phyloP scores from a whole-genome alignment of 1,139 yeast genomes.

The Yamadazyma jaroonii region DNA sequence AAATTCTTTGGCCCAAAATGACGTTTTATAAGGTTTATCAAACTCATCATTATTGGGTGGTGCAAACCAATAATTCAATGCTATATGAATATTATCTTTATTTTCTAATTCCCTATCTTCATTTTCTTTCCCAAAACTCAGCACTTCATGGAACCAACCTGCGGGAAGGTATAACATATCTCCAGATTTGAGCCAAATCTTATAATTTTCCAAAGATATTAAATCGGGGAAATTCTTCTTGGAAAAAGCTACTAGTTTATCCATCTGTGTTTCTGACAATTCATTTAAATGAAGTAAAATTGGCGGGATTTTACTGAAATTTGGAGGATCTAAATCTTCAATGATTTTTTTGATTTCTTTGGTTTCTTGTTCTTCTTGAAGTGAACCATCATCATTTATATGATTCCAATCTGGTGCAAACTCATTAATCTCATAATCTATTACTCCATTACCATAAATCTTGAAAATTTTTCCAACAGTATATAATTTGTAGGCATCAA shows the following conservation, averaged over 20 bases:
- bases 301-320: slow-evolving; percentile 64
- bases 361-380: slow-evolving; percentile 14
- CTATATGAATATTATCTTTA: slow-evolving; percentile 44
- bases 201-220: slow-evolving; percentile 34
- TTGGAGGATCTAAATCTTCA: slow-evolving; percentile 56
- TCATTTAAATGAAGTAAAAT: slow-evolving; percentile 58
- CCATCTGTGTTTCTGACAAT: slow-evolving; percentile 25
- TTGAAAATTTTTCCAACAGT: slow-evolving; percentile 58
- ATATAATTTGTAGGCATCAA: slow-evolving; percentile 52
- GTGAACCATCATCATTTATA: slow-evolving; percentile 62
- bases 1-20: slow-evolving; percentile 53
- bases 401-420: slow-evolving; percentile 58
- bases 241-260: slow-evolving; percentile 27
- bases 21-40: slow-evolving; percentile 39
- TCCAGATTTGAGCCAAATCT: slow-evolving; percentile 55
- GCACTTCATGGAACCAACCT: slow-evolving; percentile 82
- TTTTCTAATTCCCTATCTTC: slow-evolving; percentile 2
- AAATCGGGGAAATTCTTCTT: slow-evolving; percentile 47
- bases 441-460: slow-evolving; percentile 59
- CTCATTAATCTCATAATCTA: slow-evolving; percentile 54
- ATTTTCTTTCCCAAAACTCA: slow-evolving; percentile 50
- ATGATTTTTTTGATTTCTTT: slow-evolving; percentile 22
- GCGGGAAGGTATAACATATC: slow-evolving; percentile 70
- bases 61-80: slow-evolving; percentile 71
- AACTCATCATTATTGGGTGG: slow-evolving; percentile 49